Evolutionary conservation across 345 rosid species (phyloP).

Genomic region (Hypericum androsaemum): DNA sequence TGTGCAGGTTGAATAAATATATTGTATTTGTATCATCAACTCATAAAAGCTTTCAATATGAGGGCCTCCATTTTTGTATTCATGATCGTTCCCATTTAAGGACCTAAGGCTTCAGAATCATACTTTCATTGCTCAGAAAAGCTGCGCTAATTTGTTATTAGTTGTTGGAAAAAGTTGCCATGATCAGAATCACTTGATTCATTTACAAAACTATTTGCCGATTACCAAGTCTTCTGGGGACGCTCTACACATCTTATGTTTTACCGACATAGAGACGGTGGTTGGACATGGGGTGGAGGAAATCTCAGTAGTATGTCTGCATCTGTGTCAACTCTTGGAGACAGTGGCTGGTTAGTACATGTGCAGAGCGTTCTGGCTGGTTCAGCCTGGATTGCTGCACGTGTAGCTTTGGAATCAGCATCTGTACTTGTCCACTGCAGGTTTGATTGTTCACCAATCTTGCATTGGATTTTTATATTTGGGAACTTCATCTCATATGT

Average conservation of each 20-base stretch:
- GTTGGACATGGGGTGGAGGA: slow-evolving; percentile 98
- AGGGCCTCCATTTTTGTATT: too few relatives aligned
- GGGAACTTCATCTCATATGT: not conserved
- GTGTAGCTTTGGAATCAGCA: slow-evolving; percentile 80
- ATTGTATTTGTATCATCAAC: too few relatives aligned
- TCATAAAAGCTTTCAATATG: too few relatives aligned
- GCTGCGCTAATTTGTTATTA: too few relatives aligned
- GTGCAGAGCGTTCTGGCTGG: slow-evolving; percentile 96
- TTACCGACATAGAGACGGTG: slow-evolving; percentile 72
- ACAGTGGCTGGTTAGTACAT: slow-evolving; percentile 96
- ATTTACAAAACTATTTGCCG: too few relatives aligned
- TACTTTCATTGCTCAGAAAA: too few relatives aligned
- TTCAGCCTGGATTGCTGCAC: slow-evolving; percentile 97
- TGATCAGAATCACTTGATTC: too few relatives aligned
- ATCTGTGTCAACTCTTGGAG: slow-evolving; percentile 93
- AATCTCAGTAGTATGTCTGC: slow-evolving; percentile 99
- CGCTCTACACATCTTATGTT: slow-evolving; percentile 12
- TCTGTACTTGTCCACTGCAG: slow-evolving; percentile 99
- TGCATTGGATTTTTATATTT: too few relatives aligned
- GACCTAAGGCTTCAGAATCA: too few relatives aligned
- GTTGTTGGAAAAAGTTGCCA: too few relatives aligned
- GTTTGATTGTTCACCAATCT: slow-evolving; percentile 20
- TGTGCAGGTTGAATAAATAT: too few relatives aligned
- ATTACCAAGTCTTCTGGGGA: not conserved
- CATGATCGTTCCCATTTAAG: too few relatives aligned